A percentile compares a stretch with the other conserved stretches of the same genome.
Evolutionary conservation across 2,329 filamentous ascomycete genomes (phyloP).

Genomic region (Aspergillus felis): DNA sequence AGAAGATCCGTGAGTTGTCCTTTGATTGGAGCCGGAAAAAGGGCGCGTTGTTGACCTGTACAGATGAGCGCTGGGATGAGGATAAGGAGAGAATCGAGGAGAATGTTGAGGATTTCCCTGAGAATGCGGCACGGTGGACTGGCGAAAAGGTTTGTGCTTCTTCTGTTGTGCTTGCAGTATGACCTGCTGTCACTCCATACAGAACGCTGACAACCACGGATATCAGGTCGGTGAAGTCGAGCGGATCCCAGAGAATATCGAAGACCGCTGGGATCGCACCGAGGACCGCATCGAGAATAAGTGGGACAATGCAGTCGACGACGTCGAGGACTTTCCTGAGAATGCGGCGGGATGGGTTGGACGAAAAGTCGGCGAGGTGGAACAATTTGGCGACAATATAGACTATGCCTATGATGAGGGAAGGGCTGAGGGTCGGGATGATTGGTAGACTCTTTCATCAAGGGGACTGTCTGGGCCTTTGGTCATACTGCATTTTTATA

Average conservation of each 20-base stretch:
- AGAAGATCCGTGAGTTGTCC: slow-evolving; percentile 31
- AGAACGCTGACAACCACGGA: no score
- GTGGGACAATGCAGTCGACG: slow-evolving; percentile 26
- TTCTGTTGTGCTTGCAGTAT: no score
- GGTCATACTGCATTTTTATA: not conserved
- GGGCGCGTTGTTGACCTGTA: not conserved
- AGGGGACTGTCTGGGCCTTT: not conserved
- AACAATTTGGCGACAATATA: slow-evolving; percentile 41
- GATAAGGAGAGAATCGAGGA: slow-evolving; percentile 31
- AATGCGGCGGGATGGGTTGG: slow-evolving; percentile 39
- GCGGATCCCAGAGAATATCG: slow-evolving; percentile 34
- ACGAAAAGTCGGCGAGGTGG: slow-evolving; percentile 41
- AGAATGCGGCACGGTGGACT: slow-evolving; percentile 43
- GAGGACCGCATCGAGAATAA: slow-evolving; percentile 24
- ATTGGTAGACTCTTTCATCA: not conserved
- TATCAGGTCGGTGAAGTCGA: slow-evolving; percentile 38
- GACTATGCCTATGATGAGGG: slow-evolving; percentile 44
- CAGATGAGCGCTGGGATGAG: slow-evolving; percentile 33
- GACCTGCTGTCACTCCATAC: no score
- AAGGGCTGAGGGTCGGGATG: slow-evolving; percentile 25
- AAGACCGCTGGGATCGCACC: slow-evolving; percentile 29
- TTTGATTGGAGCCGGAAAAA: not conserved
- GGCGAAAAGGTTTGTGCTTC: slow-evolving; percentile 32
- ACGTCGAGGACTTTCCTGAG: slow-evolving; percentile 33
- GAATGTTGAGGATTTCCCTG: slow-evolving; percentile 39